A percentile compares a stretch with the other conserved stretches of the same genome.
Evolutionary conservation across 2,329 filamentous ascomycete species (phyloP).

Genomic region (Rugonectria rugulosa): DNA sequence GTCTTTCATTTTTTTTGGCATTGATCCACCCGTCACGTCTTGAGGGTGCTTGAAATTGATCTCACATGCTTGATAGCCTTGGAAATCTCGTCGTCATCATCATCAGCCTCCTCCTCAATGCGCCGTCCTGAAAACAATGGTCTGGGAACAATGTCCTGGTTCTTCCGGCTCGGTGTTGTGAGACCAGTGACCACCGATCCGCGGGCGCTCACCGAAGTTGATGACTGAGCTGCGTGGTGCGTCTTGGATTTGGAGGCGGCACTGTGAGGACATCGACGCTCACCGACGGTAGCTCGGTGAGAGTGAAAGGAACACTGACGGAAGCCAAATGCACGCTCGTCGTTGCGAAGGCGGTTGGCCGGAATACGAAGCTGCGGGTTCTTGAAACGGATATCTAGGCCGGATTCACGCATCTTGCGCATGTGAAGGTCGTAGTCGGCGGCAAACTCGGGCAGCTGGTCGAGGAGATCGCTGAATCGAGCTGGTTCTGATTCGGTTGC

Average conservation of each 20-base stretch:
- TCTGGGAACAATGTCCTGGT: conserved; percentile 34
- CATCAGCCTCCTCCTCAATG: conserved; percentile 33
- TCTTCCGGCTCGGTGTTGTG: conserved; percentile 32
- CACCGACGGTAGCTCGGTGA: conserved; percentile 61
- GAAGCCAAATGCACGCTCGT: conserved; percentile 67
- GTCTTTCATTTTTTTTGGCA: conserved; percentile 5
- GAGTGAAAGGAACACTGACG: conserved; percentile 68
- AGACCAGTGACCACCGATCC: conserved; percentile 29
- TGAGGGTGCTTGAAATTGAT: conserved; percentile 42
- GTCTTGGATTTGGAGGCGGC: conserved; percentile 22
- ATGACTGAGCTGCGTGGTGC: conserved; percentile 20
- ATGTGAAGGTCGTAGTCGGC: conserved; percentile 61
- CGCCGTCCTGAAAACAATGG: conserved; percentile 38
- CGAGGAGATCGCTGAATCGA: conserved; percentile 54
- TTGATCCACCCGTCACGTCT: conserved; percentile 26
- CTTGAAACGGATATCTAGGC: conserved; percentile 63
- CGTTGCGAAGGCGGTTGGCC: conserved; percentile 62
- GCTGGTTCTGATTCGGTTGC: conserved; percentile 40
- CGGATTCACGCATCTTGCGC: conserved; percentile 58
- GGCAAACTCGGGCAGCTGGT: conserved; percentile 53
- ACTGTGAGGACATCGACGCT: conserved; percentile 60
- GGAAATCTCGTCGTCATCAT: conserved; percentile 41
- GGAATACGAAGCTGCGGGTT: conserved; percentile 67
- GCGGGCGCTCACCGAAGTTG: conserved; percentile 8
- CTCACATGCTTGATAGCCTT: conserved; percentile 42